Base-by-base conservation (phyloP, 2,329 filamentous ascomycete genomes). In the Colletotrichum sp. region DNA sequence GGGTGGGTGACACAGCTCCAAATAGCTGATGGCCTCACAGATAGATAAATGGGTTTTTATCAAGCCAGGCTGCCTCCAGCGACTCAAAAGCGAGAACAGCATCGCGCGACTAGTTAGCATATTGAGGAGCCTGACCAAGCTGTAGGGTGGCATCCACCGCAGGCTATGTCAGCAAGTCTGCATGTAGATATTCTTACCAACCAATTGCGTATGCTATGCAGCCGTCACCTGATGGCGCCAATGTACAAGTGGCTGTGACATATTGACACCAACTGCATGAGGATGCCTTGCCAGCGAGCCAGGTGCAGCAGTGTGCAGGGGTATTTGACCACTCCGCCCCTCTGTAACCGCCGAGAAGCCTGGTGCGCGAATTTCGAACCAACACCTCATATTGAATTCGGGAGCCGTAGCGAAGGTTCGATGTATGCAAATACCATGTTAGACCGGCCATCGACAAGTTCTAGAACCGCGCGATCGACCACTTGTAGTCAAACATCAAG, bases 121-220 rank as follows among this genome's bases (percentile, higher is more conserved):
- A n/a, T n/a, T 0, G 0, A 18, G 4, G 9, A n/a, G 5, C 39
- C 5, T 49, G 2, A 49, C 39, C 39, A n/a, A 0, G 18, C 0
- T 44, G 9, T 7, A 49, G 5, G 39, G 39, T 49, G 39, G 4
- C 39, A 49, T 49, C 10, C 18, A 2, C 9, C 8, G 8, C 2
- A 12, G 39, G 18, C 39, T 49, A 49, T 49, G 39, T n/a, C 39
- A 49, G 39, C 39, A 49, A n/a, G 0, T 49, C 18, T 49, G 39
- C 39, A 49, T 49, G 5, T 12, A 6, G 5, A 12, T 49, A 49
- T 49, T 49, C 8, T 49, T 49, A 0, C 18, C 5, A 49, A 12
- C 39, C 18, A 49, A 49, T n/a, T 7, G 0, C 0, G 39, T 7
- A 0, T 49, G 9, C 9, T 12, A 6, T n/a, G n/a, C n/a, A n/a